These are phyloP conservation scores for Aegilops umbellulata DNA, from an alignment of 176 grass and related monocot species.

Conservation along the genomic window DNA sequence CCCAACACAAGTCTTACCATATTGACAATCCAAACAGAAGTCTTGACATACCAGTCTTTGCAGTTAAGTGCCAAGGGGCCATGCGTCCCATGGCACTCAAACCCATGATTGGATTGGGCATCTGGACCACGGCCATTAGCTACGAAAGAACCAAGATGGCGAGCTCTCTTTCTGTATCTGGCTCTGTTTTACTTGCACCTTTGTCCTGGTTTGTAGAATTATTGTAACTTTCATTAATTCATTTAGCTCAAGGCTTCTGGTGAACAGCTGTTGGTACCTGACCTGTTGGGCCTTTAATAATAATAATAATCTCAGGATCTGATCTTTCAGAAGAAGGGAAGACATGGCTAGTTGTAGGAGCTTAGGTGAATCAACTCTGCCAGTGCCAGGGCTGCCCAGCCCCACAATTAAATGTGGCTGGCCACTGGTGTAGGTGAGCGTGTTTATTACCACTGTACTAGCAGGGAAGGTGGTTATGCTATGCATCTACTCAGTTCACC, in stretches of 20 bases:
- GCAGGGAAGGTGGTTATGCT: constrained; percentile 56
- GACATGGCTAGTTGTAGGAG: constrained; percentile 2
- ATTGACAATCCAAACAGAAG: background rate
- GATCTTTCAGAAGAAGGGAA: constrained; percentile 1
- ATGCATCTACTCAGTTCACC: constrained; percentile 51
- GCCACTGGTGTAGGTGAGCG: constrained; percentile 64
- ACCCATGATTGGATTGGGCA: constrained; percentile 19
- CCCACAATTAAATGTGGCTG: constrained; percentile 65
- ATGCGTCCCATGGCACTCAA: constrained; percentile 22
- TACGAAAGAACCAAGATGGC: background rate
- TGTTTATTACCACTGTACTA: constrained; percentile 68
- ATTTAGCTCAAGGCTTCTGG: background rate
- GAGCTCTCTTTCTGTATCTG: background rate
- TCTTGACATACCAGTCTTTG: constrained; percentile 6
- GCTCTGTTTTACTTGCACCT: background rate
- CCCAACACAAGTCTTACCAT: constrained; percentile 16
- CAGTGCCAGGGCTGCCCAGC: constrained; percentile 25
- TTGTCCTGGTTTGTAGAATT: background rate
- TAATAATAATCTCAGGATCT: background rate
- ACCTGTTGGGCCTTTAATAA: background rate
- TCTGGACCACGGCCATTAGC: constrained; percentile 1
- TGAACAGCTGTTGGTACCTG: constrained; percentile 6
- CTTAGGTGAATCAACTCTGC: constrained; percentile 37
- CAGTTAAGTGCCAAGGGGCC: constrained; percentile 8
- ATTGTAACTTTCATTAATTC: background rate